Conservation (phyloP, 2,329 filamentous ascomycete species). For the Calonectria ilicicola region DNA sequence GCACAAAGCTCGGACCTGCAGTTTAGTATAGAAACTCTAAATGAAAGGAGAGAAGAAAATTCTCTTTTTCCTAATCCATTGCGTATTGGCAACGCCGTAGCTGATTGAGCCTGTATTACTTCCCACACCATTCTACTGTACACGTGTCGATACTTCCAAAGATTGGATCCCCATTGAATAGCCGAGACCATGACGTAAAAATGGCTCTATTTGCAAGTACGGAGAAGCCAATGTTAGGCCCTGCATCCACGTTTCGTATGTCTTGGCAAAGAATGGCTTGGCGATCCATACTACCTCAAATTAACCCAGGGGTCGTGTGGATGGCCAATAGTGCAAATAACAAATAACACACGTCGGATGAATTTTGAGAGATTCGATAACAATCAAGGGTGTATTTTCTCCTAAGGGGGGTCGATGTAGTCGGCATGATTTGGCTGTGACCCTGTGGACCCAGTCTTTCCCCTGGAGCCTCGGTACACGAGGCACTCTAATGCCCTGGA, state of each 20-base stretch:
- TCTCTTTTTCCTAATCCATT: background rate
- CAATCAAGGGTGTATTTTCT: background rate
- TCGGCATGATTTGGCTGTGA: background rate
- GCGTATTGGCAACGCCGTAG: too few relatives aligned
- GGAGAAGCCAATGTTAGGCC: too few relatives aligned
- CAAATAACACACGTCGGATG: background rate
- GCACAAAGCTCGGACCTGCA: background rate
- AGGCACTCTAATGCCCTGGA: background rate
- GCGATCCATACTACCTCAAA: background rate
- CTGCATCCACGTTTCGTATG: background rate
- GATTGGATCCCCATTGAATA: background rate
- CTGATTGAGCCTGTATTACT: too few relatives aligned
- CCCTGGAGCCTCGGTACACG: background rate
- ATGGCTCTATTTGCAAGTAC: background rate
- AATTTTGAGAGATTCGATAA: background rate
- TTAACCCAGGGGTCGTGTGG: background rate
- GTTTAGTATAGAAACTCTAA: background rate
- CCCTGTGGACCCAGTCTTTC: background rate
- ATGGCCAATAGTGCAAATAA: background rate
- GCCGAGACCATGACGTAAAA: background rate
- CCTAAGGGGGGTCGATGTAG: background rate
- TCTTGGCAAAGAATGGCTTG: background rate
- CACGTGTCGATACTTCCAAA: background rate
- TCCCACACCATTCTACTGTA: background rate
- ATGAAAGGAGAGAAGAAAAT: too few relatives aligned